Base-by-base conservation (phyloP, 2,329 filamentous ascomycete genomes). In the Ustilaginoidea virens region DNA sequence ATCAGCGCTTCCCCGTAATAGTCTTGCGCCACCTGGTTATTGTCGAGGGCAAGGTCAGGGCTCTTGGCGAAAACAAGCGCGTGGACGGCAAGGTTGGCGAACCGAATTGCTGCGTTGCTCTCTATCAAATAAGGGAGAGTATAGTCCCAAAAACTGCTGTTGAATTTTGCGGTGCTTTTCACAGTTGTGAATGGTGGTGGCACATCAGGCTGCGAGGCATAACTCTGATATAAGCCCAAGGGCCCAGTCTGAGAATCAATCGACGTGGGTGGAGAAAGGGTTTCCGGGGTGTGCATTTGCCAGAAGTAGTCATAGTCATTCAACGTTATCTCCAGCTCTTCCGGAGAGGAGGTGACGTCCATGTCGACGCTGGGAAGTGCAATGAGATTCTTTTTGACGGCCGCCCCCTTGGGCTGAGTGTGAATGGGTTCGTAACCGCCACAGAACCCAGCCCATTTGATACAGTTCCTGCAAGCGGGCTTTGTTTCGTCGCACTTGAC, bases 1-100 rank as follows among this genome's bases (percentile, higher is more conserved):
- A 39, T 39, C 16, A 55, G 30, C 5, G 53, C 53, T 12, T 39
- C 32, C 7, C 44, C 41, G 36, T 54, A 55, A 23, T 46, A 40
- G 7, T 41, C 32, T n/a, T n/a, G n/a, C n/a, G n/a, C 29, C 32
- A 14, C n/a, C 35, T 23, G 17, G 32, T 10, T 12, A 29, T 22
- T 20, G 31, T 27, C 13, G 27, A 38, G 11, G 28, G 27, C 15
- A 13, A n/a, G 10, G 25, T 30, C 17, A 15, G 44, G 35, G 16
- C 30, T 26, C 17, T 43, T 47, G 13, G 44, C 43, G 8, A 50
- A 45, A 13, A 47, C 35, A 17, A 49, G 41, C 5, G 48, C 48
- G 13, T 53, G 53, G 9, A 56, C 43, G 6, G 54, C 55, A 18
- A 55, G 42, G 32, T 48, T 49, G 12, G 55, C 53, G 25, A 49